Evolutionary conservation across 1,139 yeast species (phyloP).

Genomic region (Pichia sp.): DNA sequence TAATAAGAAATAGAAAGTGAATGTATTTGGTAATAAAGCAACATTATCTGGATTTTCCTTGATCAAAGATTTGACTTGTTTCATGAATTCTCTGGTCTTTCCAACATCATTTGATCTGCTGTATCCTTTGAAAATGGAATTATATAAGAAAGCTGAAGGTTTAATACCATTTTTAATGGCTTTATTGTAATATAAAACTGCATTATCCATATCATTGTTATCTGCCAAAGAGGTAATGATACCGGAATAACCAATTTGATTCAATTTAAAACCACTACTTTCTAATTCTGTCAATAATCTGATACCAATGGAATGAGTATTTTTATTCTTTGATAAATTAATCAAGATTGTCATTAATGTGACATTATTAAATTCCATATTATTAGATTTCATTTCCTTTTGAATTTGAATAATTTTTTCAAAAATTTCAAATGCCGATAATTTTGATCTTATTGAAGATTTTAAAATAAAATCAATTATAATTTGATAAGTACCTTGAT

Average conservation of each 20-base stretch:
- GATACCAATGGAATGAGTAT: conserved; percentile 46
- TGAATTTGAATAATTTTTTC: conserved; percentile 29
- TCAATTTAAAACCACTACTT: conserved; percentile 27
- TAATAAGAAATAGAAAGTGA: conserved; percentile 49
- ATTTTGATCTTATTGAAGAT: conserved; percentile 31
- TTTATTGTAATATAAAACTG: conserved; percentile 39
- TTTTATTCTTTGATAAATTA: conserved; percentile 43
- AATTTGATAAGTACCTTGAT: conserved; percentile 59
- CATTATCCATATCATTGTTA: conserved; percentile 40
- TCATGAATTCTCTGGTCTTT: conserved; percentile 16
- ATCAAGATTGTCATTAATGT: conserved; percentile 50
- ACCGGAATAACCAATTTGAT: conserved; percentile 40
- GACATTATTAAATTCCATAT: conserved; percentile 39
- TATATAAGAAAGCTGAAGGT: conserved; percentile 44
- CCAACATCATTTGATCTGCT: conserved; percentile 20
- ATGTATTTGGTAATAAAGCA: conserved; percentile 38
- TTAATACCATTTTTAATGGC: conserved; percentile 32
- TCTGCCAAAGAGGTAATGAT: conserved; percentile 52
- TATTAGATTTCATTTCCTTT: conserved; percentile 33
- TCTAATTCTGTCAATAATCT: conserved; percentile 38
- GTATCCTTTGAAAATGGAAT: conserved; percentile 49
- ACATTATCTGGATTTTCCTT: conserved; percentile 11
- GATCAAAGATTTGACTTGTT: conserved; percentile 8
- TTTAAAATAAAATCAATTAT: conserved; percentile 51
- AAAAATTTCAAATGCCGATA: conserved; percentile 29